Evolutionary conservation across 2,329 filamentous ascomycete species (phyloP).

Genomic region (Fusarium sp.): DNA sequence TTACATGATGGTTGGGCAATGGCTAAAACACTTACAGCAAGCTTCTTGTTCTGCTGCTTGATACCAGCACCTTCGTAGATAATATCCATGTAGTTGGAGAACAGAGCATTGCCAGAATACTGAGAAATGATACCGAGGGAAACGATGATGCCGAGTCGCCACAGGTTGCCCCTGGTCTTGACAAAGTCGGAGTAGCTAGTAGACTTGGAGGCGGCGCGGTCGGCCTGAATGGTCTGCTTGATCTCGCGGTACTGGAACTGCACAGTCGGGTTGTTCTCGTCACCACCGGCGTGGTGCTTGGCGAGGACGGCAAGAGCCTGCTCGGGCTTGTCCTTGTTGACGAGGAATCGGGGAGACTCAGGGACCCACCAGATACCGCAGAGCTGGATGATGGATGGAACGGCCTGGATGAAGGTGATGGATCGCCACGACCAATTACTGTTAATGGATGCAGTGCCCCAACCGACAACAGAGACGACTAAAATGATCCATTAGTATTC

Average conservation of each 20-base stretch:
- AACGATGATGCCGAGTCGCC: constrained; percentile 71
- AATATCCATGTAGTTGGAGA: constrained; percentile 74
- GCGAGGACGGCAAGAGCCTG: constrained; percentile 71
- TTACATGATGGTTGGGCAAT: background rate
- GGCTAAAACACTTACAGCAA: constrained; percentile 54
- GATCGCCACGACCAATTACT: constrained; percentile 76
- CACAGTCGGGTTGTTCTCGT: constrained; percentile 69
- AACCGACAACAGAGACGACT: constrained; percentile 71
- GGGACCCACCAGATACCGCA: constrained; percentile 76
- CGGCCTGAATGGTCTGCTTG: constrained; percentile 70
- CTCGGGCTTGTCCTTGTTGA: constrained; percentile 72
- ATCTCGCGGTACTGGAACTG: constrained; percentile 77
- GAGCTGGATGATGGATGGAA: constrained; percentile 72
- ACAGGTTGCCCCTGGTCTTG: constrained; percentile 72
- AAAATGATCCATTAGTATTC: background rate
- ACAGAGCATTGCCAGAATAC: constrained; percentile 75
- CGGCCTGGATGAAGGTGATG: constrained; percentile 72
- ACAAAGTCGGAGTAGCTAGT: constrained; percentile 72
- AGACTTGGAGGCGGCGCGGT: constrained; percentile 61
- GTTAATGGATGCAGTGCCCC: constrained; percentile 69
- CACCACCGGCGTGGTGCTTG: constrained; percentile 73
- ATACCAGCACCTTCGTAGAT: constrained; percentile 74
- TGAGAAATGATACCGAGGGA: constrained; percentile 76
- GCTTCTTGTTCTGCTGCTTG: constrained; percentile 66
- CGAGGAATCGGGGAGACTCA: constrained; percentile 74